These are phyloP conservation scores for Starmerella apis DNA, from an alignment of 805 yeast species.

Conservation along the genomic window DNA sequence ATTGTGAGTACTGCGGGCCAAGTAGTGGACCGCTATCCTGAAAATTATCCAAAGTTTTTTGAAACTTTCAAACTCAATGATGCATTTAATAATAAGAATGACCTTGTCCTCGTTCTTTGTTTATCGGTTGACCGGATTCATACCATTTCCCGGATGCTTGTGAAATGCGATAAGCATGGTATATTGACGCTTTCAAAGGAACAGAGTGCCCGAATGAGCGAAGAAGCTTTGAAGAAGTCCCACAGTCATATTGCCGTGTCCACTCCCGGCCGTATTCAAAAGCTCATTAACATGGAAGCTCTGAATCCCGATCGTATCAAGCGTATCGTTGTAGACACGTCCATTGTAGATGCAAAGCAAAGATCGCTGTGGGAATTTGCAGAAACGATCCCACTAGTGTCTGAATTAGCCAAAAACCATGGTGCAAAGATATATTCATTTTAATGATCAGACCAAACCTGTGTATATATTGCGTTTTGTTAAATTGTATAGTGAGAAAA, in stretches of 20 bases:
- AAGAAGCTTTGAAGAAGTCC: constrained; percentile 32
- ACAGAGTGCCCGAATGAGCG: constrained; percentile 61
- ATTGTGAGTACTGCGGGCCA: constrained; percentile 56
- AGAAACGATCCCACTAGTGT: constrained; percentile 27
- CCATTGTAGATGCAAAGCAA: constrained; percentile 51
- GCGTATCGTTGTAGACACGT: constrained; percentile 49
- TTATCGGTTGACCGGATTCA: constrained; percentile 82
- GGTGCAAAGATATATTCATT: constrained; percentile 47
- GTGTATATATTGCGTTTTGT: neutral
- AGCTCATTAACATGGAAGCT: constrained; percentile 39
- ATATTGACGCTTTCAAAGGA: constrained; percentile 65
- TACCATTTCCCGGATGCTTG: constrained; percentile 60
- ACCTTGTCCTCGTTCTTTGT: constrained; percentile 46
- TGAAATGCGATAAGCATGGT: constrained; percentile 37
- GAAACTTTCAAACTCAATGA: constrained; percentile 34
- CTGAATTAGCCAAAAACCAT: constrained; percentile 25
- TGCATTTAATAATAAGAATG: constrained; percentile 15
- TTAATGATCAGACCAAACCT: constrained; percentile 20
- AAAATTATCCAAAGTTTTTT: constrained; percentile 47
- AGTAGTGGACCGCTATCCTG: constrained; percentile 42
- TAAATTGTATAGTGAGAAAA: neutral
- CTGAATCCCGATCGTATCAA: constrained; percentile 39
- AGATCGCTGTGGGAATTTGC: constrained; percentile 49
- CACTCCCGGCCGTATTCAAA: constrained; percentile 51
- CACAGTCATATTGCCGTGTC: constrained; percentile 44